Evolutionary conservation across 495 filamentous ascomycete genomes (phyloP), one percentile per base, ranked within the genome.

Genomic region (Penicillium antarcticum): DNA sequence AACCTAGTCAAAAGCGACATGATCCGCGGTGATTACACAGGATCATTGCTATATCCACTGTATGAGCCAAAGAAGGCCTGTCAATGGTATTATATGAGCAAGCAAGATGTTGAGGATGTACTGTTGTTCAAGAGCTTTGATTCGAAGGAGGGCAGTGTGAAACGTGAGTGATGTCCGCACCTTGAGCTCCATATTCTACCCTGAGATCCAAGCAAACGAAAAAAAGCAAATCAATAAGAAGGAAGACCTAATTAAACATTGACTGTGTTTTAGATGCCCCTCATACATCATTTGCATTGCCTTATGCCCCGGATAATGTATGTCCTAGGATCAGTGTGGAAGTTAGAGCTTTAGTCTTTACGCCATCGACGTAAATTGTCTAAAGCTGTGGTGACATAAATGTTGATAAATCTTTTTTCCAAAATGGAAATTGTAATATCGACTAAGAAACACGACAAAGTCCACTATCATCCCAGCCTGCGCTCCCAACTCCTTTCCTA

Each of bases 121-220:
- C 50, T 68, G 6, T 14, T 69, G 9, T 64, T 71, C 39, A 71
- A 71, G 51, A 51, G 63, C 5, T 67, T 65, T 55, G 63, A 69
- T 35, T 47, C 63, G 1, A 45, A 55, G 13, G 53, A 57, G 32
- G 46, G 14, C 1, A 43, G 34, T 34, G 49, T 51, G 0, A 56
- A 56, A 53, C 44, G 53, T 54, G 31, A 49, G 39, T 43, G 17
- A 7, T 18, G 31, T 16, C 0, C 2, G 2, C 23, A 42, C 3
- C 10, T 0, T 6, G 10, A 43, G 8, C 14, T 40, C 12, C 16
- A 40, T 16, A 6, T 2, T 29, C 26, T 29, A 3, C 9, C 8
- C 26, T 10, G 26, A 9, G 26, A 8, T 29, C 2, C 26, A 29
- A 1, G 26, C 26, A 29, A 29, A 9, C 19, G 37, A 14, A 7